phyloP scores from a whole-genome alignment of 768 basidiomycete genomes.

The Tephrocybe rancida region DNA sequence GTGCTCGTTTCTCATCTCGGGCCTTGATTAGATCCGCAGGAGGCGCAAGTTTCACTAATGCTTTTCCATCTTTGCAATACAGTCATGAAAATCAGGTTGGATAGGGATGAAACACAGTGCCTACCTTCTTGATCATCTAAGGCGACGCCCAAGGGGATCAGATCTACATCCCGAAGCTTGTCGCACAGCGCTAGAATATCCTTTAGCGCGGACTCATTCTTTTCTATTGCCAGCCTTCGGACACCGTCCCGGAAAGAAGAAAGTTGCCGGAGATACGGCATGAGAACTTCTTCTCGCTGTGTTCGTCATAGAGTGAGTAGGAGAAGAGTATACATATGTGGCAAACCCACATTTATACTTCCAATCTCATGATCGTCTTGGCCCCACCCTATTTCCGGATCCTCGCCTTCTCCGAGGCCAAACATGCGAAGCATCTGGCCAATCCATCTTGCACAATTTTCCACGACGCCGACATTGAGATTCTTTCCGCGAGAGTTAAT shows the following conservation, averaged over 20 bases:
- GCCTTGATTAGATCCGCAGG: slow-evolving; percentile 80
- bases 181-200: slow-evolving; percentile 90
- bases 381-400: slow-evolving; percentile 84
- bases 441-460: slow-evolving; percentile 67
- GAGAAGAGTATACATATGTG: not conserved
- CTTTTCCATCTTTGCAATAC: slow-evolving; percentile 75
- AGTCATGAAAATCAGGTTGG: slow-evolving; percentile 1
- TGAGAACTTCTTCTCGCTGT: slow-evolving; percentile 82
- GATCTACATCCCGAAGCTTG: slow-evolving; percentile 84
- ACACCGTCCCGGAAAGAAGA: slow-evolving; percentile 93
- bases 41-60: slow-evolving; percentile 89
- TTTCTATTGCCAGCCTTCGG: slow-evolving; percentile 77
- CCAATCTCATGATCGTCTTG: slow-evolving; percentile 50
- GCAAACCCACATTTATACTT: slow-evolving; percentile 52
- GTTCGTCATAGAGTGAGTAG: slow-evolving; percentile 14
- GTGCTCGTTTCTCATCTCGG: slow-evolving; percentile 86
- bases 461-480: slow-evolving; percentile 64
- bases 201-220: slow-evolving; percentile 63
- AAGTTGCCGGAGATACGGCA: slow-evolving; percentile 86
- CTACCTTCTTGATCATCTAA: slow-evolving; percentile 95
- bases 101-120: slow-evolving; percentile 14
- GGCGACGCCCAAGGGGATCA: slow-evolving; percentile 93
- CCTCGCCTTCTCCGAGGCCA: slow-evolving; percentile 74
- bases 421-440: slow-evolving; percentile 78
- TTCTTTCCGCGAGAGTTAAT: slow-evolving; percentile 65